phyloP scores from a whole-genome alignment of 202 grass and related monocot genomes.

The Panicum hallii region DNA sequence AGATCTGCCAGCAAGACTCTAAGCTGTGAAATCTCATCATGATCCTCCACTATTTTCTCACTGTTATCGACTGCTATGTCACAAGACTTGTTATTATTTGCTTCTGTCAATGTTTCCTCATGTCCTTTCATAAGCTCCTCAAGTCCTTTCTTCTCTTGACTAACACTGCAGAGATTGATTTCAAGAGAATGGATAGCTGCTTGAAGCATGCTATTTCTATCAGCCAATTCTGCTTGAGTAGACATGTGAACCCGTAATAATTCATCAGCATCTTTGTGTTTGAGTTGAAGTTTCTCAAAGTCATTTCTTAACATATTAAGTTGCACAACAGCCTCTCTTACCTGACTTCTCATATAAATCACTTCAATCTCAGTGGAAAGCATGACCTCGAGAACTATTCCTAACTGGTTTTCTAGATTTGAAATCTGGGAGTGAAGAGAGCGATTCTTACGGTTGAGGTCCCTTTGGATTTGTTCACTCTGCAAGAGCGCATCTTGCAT shows the following conservation, averaged over 20 bases:
- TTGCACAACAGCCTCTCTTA: constrained; percentile 54
- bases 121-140: constrained; percentile 51
- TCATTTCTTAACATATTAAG: constrained; percentile 61
- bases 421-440: constrained; percentile 53
- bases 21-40: constrained; percentile 76
- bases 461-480: constrained; percentile 72
- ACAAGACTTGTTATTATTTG: constrained; percentile 47
- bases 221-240: constrained; percentile 58
- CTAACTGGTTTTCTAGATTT: constrained; percentile 66
- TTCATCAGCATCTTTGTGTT: constrained; percentile 47
- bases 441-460: constrained; percentile 46
- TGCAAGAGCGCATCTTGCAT: constrained; percentile 66
- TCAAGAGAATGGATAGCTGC: constrained; percentile 54
- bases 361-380: constrained; percentile 75
- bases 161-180: constrained; percentile 38
- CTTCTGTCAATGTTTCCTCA: constrained; percentile 44
- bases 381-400: constrained; percentile 58
- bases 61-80: constrained; percentile 43
- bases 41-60: constrained; percentile 47
- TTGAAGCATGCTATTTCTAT: constrained; percentile 62
- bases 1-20: constrained; percentile 49
- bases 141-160: constrained; percentile 59
- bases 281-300: constrained; percentile 57
- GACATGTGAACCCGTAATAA: constrained; percentile 47
- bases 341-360: constrained; percentile 68